Evolutionary conservation across 1,284 basidiomycete genomes (phyloP).

Genomic region (Heterobasidion occidentale): DNA sequence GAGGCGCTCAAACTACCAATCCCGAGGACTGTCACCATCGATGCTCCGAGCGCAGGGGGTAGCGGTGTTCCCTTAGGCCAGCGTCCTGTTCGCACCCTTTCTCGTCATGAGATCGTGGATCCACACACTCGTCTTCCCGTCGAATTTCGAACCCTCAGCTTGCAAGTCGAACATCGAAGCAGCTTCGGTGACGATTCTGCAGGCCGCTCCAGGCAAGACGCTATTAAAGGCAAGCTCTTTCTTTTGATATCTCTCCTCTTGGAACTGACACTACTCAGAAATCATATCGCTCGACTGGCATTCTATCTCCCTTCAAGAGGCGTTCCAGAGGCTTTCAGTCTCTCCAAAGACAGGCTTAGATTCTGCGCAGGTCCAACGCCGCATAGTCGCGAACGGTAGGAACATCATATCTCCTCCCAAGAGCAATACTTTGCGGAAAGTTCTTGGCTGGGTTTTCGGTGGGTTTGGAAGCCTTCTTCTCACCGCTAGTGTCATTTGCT

Average conservation of each 20-base stretch:
- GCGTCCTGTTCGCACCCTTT: slow-evolving; percentile 8
- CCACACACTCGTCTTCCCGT: slow-evolving; percentile 12
- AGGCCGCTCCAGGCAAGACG: slow-evolving; percentile 15
- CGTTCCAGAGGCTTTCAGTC: slow-evolving; percentile 39
- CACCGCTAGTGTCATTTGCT: slow-evolving; percentile 38
- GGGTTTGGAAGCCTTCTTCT: slow-evolving; percentile 52
- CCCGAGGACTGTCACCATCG: background rate
- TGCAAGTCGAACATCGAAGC: slow-evolving; percentile 12
- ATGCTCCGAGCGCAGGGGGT: background rate
- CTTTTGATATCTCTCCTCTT: background rate
- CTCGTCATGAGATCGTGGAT: slow-evolving; percentile 6
- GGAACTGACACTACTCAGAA: slow-evolving; percentile 18
- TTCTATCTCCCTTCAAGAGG: slow-evolving; percentile 34
- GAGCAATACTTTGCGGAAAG: slow-evolving; percentile 28
- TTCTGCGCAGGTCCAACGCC: slow-evolving; percentile 35
- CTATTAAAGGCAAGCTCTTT: background rate
- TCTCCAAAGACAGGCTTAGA: slow-evolving; percentile 42
- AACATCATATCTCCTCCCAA: slow-evolving; percentile 42
- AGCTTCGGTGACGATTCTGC: slow-evolving; percentile 3
- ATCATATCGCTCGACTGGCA: slow-evolving; percentile 46
- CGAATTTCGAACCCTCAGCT: slow-evolving; percentile 18
- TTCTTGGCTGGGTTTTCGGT: slow-evolving; percentile 39
- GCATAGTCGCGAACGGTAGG: slow-evolving; percentile 35
- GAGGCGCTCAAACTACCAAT: background rate
- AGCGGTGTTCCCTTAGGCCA: background rate